phyloP scores from a whole-genome alignment of 176 grass and related monocot species.

The Puya raimondii region DNA sequence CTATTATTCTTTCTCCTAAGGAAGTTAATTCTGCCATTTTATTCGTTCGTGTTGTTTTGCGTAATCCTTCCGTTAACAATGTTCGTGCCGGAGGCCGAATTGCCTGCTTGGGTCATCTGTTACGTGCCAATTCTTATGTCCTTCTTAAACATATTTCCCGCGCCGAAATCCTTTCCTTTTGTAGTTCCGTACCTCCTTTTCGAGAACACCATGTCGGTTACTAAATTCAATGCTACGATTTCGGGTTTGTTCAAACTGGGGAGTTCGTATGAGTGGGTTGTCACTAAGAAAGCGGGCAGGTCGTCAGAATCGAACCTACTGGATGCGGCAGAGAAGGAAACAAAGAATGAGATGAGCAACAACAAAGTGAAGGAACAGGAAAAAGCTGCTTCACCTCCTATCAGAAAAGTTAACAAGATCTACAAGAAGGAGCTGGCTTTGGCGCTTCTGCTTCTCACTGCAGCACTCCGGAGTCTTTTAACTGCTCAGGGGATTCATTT shows the following conservation, averaged over 20 bases:
- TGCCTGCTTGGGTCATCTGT: constrained; percentile 73
- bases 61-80: constrained; percentile 78
- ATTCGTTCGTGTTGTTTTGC: constrained; percentile 80
- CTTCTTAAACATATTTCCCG: constrained; percentile 65
- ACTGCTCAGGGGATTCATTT: constrained; percentile 77
- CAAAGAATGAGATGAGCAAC: constrained; percentile 14
- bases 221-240: constrained; percentile 94
- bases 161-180: constrained; percentile 72
- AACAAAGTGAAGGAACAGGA: constrained; percentile 36
- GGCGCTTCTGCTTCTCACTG: constrained; percentile 61
- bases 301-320: constrained; percentile 27
- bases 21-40: constrained; percentile 78
- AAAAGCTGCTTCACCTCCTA: constrained; percentile 28
- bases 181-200: constrained; percentile 84
- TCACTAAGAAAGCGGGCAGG: constrained; percentile 63
- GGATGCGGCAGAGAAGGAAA: constrained; percentile 30
- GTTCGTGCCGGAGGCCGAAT: constrained; percentile 79
- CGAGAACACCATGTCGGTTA: constrained; percentile 88
- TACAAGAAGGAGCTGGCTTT: constrained; percentile 68
- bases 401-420: constrained; percentile 38
- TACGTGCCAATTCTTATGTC: constrained; percentile 79
- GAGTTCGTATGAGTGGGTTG: constrained; percentile 85
- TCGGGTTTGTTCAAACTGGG: constrained; percentile 82
- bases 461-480: constrained; percentile 54
- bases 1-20: constrained; percentile 86